Evolutionary conservation across 495 filamentous ascomycete species (phyloP).

Genomic region (Neurospora tetrasperma): DNA sequence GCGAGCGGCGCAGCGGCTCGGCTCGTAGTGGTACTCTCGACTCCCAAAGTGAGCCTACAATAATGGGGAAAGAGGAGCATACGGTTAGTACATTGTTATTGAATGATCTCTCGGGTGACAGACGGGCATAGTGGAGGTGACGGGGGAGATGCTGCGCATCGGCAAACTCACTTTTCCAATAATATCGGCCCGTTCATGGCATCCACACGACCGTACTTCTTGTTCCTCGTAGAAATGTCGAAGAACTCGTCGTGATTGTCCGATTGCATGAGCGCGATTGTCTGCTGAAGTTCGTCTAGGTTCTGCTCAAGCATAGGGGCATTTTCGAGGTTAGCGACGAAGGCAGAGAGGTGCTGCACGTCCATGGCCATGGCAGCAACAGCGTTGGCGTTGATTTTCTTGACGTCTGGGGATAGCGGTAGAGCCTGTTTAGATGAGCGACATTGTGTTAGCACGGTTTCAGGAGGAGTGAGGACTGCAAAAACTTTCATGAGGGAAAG

Average conservation of each 20-base stretch:
- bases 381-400: conserved; percentile 77
- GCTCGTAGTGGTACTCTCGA: conserved; percentile 40
- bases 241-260: conserved; percentile 93
- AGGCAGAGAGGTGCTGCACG: conserved; percentile 68
- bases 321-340: conserved; percentile 74
- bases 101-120: not conserved
- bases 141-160: not conserved
- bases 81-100: not conserved
- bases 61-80: not conserved
- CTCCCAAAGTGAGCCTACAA: conserved; percentile 50
- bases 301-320: conserved; percentile 70
- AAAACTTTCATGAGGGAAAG: not conserved
- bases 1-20: conserved; percentile 50
- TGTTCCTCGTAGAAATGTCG: conserved; percentile 73
- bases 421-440: conserved; percentile 43
- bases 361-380: conserved; percentile 72
- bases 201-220: conserved; percentile 90
- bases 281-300: conserved; percentile 87
- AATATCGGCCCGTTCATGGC: conserved; percentile 73
- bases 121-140: not conserved
- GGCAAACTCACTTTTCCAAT: conserved; percentile 65
- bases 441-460: not conserved
- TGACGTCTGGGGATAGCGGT: conserved; percentile 69
- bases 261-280: conserved; percentile 69
- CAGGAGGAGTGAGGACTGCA: not conserved